Conservation (phyloP, 192 early-diverging fungal genomes). For the Bifiguratus adelaidae region DNA sequence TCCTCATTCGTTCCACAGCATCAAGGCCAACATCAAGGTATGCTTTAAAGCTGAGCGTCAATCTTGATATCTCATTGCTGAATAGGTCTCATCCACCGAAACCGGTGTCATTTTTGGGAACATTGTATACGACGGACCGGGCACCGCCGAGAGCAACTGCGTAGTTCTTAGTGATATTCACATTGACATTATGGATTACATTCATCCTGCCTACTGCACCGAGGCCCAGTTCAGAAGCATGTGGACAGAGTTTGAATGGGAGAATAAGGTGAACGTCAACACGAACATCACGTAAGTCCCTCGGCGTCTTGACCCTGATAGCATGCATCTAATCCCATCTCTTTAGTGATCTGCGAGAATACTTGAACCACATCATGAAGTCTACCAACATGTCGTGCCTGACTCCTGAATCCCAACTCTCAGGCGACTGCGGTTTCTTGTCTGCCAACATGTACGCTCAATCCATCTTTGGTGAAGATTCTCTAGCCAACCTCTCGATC, state of each 20-base stretch:
- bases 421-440: constrained; percentile 94
- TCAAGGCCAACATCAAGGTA: constrained; percentile 96
- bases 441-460: constrained; percentile 96
- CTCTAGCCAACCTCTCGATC: constrained; percentile 93
- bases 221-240: constrained; percentile 93
- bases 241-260: constrained; percentile 99
- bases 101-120: constrained; percentile 98
- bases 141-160: constrained; percentile 79
- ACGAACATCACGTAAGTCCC: constrained; percentile 73
- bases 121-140: constrained; percentile 96
- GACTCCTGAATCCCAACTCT: constrained; percentile 85
- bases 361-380: constrained; percentile 89
- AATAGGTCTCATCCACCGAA: constrained; percentile 87
- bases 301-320: background rate
- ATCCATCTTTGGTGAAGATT: constrained; percentile 97
- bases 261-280: constrained; percentile 98
- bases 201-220: constrained; percentile 83
- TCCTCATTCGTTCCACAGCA: constrained; percentile 86
- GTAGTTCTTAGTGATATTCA: constrained; percentile 97
- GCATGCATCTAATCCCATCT: background rate
- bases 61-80: background rate
- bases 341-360: constrained; percentile 70
- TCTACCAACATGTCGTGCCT: constrained; percentile 98
- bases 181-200: constrained; percentile 99
- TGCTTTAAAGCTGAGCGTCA: background rate